These are phyloP conservation scores for Vanderwaltozyma yarrowii DNA, from an alignment of 805 yeast genomes.

Conservation along the genomic window DNA sequence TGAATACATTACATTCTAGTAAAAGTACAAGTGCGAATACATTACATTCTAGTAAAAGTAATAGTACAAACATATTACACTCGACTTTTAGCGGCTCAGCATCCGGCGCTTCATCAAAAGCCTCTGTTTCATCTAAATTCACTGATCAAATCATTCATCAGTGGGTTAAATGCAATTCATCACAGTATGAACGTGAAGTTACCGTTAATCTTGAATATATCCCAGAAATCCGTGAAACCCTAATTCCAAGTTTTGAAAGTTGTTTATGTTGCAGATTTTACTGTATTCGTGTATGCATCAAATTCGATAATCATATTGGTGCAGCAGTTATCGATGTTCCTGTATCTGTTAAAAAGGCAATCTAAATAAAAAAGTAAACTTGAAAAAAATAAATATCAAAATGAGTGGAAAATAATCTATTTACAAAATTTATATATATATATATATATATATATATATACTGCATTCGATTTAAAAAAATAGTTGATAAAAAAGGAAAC, in stretches of 20 bases:
- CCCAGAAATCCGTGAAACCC: conserved; percentile 37
- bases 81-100: conserved; percentile 9
- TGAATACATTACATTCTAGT: conserved; percentile 2
- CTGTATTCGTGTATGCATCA: conserved; percentile 39
- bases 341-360: conserved; percentile 26
- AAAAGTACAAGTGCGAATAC: conserved; percentile 3
- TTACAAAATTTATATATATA: background rate
- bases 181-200: conserved; percentile 25
- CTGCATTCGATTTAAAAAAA: no score
- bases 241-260: conserved; percentile 53
- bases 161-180: conserved; percentile 25
- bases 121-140: conserved; percentile 12
- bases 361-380: background rate
- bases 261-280: conserved; percentile 54
- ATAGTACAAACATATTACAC: background rate
- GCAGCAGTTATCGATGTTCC: conserved; percentile 29
- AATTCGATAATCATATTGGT: conserved; percentile 31
- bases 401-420: no score
- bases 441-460: background rate
- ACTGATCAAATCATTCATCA: conserved; percentile 18
- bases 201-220: conserved; percentile 34
- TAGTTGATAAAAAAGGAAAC: background rate
- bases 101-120: conserved; percentile 6
- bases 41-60: conserved; percentile 1
- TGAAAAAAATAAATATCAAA: background rate